These are phyloP conservation scores for Melastoma candidum DNA, from an alignment of 441 rosid species.

Conservation along the genomic window DNA sequence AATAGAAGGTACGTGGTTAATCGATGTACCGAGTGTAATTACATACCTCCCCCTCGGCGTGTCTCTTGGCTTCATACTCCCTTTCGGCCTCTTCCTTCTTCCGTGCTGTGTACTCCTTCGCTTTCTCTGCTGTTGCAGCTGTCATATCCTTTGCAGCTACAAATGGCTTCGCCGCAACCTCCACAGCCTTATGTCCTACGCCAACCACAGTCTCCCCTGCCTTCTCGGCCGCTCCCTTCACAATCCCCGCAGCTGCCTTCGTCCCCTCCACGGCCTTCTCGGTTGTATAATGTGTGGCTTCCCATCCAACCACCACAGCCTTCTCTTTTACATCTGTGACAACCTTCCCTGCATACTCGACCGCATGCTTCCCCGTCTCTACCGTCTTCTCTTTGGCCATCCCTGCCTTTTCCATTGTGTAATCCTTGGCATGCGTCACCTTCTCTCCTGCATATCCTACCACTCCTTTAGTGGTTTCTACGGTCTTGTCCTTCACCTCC, in stretches of 20 bases:
- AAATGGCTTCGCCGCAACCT: conserved; percentile 38
- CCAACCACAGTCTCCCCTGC: conserved; percentile 23
- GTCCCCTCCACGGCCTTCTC: conserved; percentile 67
- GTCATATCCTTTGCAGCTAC: conserved; percentile 49
- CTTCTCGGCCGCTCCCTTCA: conserved; percentile 31
- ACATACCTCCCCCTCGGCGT: conserved; percentile 1
- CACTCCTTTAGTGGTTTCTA: conserved; percentile 16
- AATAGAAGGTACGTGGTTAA: too few relatives aligned
- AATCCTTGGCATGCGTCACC: too few relatives aligned
- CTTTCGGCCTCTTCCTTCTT: conserved; percentile 50
- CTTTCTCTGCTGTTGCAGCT: conserved; percentile 33
- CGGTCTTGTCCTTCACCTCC: conserved; percentile 22
- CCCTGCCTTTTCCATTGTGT: conserved; percentile 13
- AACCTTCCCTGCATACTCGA: conserved; percentile 23
- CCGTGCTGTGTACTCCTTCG: conserved; percentile 50
- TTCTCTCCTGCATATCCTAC: conserved; percentile 28
- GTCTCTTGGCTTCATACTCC: conserved; percentile 23
- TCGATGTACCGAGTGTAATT: too few relatives aligned
- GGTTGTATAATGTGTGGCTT: conserved; percentile 53
- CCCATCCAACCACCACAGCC: conserved; percentile 51
- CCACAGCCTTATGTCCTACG: too few relatives aligned
- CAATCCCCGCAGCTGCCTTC: conserved; percentile 36
- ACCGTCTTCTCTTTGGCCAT: conserved; percentile 38
- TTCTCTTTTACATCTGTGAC: conserved; percentile 42
- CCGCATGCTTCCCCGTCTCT: conserved; percentile 32